Percentiles rank a stretch among this genome's conserved stretches.
Evolutionary conservation across 1,139 yeast species (phyloP).

Genomic region (Kodamaea arcana): DNA sequence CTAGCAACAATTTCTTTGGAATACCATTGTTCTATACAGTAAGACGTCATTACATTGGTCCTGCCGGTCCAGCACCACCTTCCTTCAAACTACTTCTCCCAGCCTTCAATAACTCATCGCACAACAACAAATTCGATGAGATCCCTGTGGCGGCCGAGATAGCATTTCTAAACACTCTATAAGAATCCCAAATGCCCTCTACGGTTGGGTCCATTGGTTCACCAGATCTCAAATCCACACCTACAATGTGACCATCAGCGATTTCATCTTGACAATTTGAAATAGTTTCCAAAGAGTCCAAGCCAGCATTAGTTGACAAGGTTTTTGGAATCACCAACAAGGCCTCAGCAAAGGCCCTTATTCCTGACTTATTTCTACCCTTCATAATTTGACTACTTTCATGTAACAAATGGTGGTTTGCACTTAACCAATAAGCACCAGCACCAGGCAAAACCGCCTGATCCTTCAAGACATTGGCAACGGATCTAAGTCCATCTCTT

Average conservation of each 20-base stretch:
- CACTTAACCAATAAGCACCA: slow-evolving; percentile 89
- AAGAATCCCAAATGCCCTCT: slow-evolving; percentile 97
- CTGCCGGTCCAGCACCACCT: slow-evolving; percentile 17
- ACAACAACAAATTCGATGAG: slow-evolving; percentile 83
- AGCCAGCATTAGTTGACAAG: slow-evolving; percentile 86
- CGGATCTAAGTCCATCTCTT: slow-evolving; percentile 94
- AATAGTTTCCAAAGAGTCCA: slow-evolving; percentile 85
- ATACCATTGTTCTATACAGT: not conserved
- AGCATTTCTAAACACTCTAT: slow-evolving; percentile 89
- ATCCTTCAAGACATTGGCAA: slow-evolving; percentile 86
- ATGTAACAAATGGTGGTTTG: slow-evolving; percentile 60
- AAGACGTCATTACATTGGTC: slow-evolving; percentile 8
- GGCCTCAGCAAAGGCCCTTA: slow-evolving; percentile 91
- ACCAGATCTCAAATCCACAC: slow-evolving; percentile 86
- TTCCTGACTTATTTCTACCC: slow-evolving; percentile 87
- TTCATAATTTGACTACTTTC: slow-evolving; percentile 61
- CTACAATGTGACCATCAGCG: slow-evolving; percentile 77
- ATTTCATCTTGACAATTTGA: slow-evolving; percentile 89
- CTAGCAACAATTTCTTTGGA: not conserved
- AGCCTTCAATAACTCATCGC: slow-evolving; percentile 95
- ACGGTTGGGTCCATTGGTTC: slow-evolving; percentile 94
- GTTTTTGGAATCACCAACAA: slow-evolving; percentile 90
- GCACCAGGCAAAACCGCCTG: slow-evolving; percentile 90
- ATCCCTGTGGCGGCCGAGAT: slow-evolving; percentile 91
- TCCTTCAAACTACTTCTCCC: slow-evolving; percentile 88